phyloP scores from a whole-genome alignment of 805 yeast genomes.

The Metschnikowia cerradonensis region DNA sequence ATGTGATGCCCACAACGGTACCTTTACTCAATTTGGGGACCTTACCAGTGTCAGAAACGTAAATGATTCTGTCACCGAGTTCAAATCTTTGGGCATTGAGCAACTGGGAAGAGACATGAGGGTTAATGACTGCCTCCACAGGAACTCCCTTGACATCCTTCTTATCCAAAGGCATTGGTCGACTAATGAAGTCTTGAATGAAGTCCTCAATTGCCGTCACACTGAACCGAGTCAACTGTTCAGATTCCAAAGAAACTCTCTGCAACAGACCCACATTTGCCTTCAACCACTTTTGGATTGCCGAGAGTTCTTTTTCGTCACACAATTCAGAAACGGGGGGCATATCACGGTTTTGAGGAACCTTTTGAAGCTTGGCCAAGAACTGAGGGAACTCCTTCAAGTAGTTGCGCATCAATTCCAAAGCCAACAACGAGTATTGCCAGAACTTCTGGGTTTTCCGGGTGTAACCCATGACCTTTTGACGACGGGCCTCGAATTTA shows the following conservation, averaged over 20 bases:
- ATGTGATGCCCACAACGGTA: slow-evolving; percentile 68
- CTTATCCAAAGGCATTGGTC: slow-evolving; percentile 39
- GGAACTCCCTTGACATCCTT: slow-evolving; percentile 79
- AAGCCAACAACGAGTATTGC: slow-evolving; percentile 79
- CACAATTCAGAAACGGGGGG: slow-evolving; percentile 37
- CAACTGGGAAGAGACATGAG: slow-evolving; percentile 65
- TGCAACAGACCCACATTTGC: slow-evolving; percentile 46
- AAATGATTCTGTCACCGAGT: slow-evolving; percentile 86
- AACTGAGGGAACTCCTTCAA: slow-evolving; percentile 57
- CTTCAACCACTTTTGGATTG: slow-evolving; percentile 46
- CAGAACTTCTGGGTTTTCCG: slow-evolving; percentile 59
- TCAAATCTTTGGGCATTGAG: slow-evolving; percentile 72
- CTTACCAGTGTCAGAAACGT: slow-evolving; percentile 81
- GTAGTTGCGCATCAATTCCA: slow-evolving; percentile 62
- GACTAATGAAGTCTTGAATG: slow-evolving; percentile 45
- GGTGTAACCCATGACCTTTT: slow-evolving; percentile 86
- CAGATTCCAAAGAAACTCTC: slow-evolving; percentile 72
- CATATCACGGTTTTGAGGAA: slow-evolving; percentile 22
- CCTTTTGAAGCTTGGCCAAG: slow-evolving; percentile 37
- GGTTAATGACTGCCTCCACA: slow-evolving; percentile 73
- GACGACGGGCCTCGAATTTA: slow-evolving; percentile 73
- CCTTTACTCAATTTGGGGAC: slow-evolving; percentile 87
- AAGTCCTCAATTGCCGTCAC: slow-evolving; percentile 65
- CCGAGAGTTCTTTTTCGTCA: slow-evolving; percentile 42
- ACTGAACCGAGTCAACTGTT: slow-evolving; percentile 64